phyloP scores from a whole-genome alignment of 164 flowering plant species.

The Kingdonia uniflora region DNA sequence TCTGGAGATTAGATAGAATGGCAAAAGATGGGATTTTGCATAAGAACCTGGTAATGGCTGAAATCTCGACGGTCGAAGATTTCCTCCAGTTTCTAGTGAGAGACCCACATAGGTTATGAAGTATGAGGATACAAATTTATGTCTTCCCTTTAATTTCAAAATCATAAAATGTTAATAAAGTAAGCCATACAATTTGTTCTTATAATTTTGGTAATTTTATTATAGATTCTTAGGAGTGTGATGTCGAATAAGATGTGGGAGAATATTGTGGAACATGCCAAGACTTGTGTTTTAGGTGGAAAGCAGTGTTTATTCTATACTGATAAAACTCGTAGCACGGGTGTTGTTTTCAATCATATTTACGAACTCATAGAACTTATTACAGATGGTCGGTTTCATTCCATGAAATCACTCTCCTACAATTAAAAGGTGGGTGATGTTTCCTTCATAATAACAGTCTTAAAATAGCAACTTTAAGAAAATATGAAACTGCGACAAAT shows the following conservation, averaged over 20 bases:
- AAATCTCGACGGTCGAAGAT: constrained; percentile 72
- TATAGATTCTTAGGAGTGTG: constrained; percentile 94
- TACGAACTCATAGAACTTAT: constrained; percentile 78
- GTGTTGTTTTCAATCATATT: constrained; percentile 80
- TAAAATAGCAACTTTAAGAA: too few species aligned
- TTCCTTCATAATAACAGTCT: not conserved
- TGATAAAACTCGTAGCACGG: constrained; percentile 65
- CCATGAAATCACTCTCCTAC: constrained; percentile 72
- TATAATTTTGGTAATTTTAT: not conserved
- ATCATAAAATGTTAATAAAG: too few species aligned
- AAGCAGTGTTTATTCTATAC: constrained; percentile 68
- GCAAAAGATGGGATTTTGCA: constrained; percentile 97
- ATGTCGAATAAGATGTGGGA: constrained; percentile 99
- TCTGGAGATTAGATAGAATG: constrained; percentile 96
- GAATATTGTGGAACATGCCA: constrained; percentile 81
- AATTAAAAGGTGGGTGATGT: constrained; percentile 75
- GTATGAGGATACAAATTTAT: constrained; percentile 34
- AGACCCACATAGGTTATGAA: constrained; percentile 62
- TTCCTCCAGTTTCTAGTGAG: constrained; percentile 75
- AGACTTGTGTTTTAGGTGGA: constrained; percentile 83
- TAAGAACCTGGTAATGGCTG: constrained; percentile 75
- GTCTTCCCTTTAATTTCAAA: too few species aligned
- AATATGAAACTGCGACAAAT: too few species aligned
- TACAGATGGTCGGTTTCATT: constrained; percentile 50
- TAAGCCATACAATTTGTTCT: too few species aligned